A percentile compares a stretch with the other conserved stretches of the same genome.
Conservation (phyloP, 2,329 filamentous ascomycete species). For the Exophiala sideris region DNA sequence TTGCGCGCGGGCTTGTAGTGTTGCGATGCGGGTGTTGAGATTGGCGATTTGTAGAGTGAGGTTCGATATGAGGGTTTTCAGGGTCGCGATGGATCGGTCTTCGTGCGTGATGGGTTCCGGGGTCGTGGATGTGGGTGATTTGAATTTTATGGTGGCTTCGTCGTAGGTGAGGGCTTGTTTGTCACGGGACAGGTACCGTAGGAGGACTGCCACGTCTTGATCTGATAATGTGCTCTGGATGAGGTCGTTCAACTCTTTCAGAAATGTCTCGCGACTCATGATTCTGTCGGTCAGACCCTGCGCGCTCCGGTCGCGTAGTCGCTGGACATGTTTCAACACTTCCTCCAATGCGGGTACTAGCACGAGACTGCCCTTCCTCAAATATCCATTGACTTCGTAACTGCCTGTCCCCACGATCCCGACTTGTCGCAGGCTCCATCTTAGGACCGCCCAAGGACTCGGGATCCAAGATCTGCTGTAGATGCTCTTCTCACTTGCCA, state of each 20-base stretch:
- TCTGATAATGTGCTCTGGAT: conserved; percentile 46
- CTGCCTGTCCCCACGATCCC: conserved; percentile 55
- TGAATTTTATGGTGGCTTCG: conserved; percentile 69
- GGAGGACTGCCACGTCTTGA: conserved; percentile 65
- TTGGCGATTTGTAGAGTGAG: conserved; percentile 65
- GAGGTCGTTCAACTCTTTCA: conserved; percentile 53
- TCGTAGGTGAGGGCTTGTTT: conserved; percentile 52
- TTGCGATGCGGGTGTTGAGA: conserved; percentile 54
- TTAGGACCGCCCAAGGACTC: conserved; percentile 66
- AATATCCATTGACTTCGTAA: conserved; percentile 32
- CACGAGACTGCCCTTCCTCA: conserved; percentile 45
- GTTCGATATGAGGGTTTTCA: conserved; percentile 68
- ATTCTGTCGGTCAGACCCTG: conserved; percentile 25
- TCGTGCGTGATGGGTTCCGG: conserved; percentile 62
- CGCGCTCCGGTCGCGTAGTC: conserved; percentile 31
- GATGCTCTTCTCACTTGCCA: conserved; percentile 63
- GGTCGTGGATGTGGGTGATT: conserved; percentile 43
- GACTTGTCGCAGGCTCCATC: conserved; percentile 71
- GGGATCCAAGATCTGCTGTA: conserved; percentile 68
- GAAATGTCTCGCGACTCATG: conserved; percentile 56
- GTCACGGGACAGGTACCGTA: conserved; percentile 68
- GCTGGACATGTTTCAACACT: conserved; percentile 18
- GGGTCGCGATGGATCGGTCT: conserved; percentile 75
- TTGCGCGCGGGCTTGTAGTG: conserved; percentile 58
- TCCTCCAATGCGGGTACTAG: conserved; percentile 57